Evolutionary conservation across 2,329 filamentous ascomycete genomes (phyloP).

Genomic region (Claviceps monticola): DNA sequence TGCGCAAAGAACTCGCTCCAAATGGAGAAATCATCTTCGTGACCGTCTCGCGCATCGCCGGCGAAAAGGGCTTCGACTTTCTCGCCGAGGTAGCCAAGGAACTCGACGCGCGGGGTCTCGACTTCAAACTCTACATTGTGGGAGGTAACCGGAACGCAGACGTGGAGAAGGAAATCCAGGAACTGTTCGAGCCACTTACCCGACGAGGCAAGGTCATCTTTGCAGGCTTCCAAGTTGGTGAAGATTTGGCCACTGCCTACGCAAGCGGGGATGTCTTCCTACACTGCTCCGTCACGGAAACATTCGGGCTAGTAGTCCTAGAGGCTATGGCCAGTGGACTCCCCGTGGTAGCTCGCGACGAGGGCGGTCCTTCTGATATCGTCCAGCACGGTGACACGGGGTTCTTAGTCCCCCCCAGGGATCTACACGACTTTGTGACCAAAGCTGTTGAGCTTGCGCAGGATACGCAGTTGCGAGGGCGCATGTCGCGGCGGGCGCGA

Average conservation of each 20-base stretch:
- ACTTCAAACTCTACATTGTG: slow-evolving; percentile 52
- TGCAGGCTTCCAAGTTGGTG: slow-evolving; percentile 49
- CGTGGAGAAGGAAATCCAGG: slow-evolving; percentile 47
- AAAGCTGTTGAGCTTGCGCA: slow-evolving; percentile 35
- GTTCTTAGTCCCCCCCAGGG: slow-evolving; percentile 44
- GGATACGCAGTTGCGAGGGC: slow-evolving; percentile 27
- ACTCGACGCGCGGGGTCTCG: slow-evolving; percentile 39
- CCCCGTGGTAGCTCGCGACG: slow-evolving; percentile 54
- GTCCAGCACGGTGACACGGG: slow-evolving; percentile 45
- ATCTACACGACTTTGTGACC: slow-evolving; percentile 43
- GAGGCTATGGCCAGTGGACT: slow-evolving; percentile 60
- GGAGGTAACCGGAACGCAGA: slow-evolving; percentile 52
- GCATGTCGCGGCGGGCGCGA: slow-evolving; percentile 35
- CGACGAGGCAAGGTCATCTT: slow-evolving; percentile 45
- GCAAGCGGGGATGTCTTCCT: slow-evolving; percentile 56
- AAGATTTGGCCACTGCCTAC: slow-evolving; percentile 49
- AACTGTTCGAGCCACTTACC: slow-evolving; percentile 39
- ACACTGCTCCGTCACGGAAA: slow-evolving; percentile 59
- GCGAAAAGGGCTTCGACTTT: slow-evolving; percentile 59
- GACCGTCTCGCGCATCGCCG: slow-evolving; percentile 52
- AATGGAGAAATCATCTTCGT: slow-evolving; percentile 51
- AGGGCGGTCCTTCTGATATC: slow-evolving; percentile 56
- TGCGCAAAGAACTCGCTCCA: slow-evolving; percentile 42
- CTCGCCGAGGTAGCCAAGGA: slow-evolving; percentile 40
- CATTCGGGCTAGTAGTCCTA: slow-evolving; percentile 56